Base-by-base conservation (phyloP, 768 basidiomycete genomes). In the Clavaria fumosa region DNA sequence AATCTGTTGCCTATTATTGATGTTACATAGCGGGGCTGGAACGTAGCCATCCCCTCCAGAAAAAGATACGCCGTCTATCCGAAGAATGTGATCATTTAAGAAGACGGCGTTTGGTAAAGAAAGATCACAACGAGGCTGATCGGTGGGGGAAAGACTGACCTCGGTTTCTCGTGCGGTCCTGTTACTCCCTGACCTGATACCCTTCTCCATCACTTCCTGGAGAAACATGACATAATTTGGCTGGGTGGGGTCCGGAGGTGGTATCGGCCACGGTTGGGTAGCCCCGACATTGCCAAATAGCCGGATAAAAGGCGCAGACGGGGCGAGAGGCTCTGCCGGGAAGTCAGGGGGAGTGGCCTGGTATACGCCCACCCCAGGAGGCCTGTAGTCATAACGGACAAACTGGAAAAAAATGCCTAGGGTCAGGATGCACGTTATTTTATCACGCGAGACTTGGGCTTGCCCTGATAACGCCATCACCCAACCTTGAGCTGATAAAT, bases 331-430 rank as follows among this genome's bases (percentile, higher is more conserved):
- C 23, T 37, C 36, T 22, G 20, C 10, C 15, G 36, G 36, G 18
- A 37, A 37, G 24, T 26, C 23, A n/a, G 36, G 36, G n/a, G 36
- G 36, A 30, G 36, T 37, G 10, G 36, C 36, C 20, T 37, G 26
- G 18, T 37, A 37, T 7, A 37, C 36, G n/a, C 36, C 36, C 7
- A 18, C 6, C 18, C 6, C 36, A n/a, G 36, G 7, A 10, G 36
- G 21, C 23, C 28, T 24, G 36, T 37, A 37, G 10, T 37, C 36
- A 28, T 37, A 37, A 10, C 36, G 36, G 36, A 37, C 17, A 19
- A 37, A 37, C 36, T 37, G 23, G 15, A 18, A 15, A 26, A 14
- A 32, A 6, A 17, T 7, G 5, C n/a, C n/a, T n/a, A n/a, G n/a
- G 6, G 12, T 37, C 23, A 31, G 26, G 9, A 9, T 14, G 26